Evolutionary conservation across 1,284 basidiomycete species (phyloP).

Genomic region (Ganoderma boninense): DNA sequence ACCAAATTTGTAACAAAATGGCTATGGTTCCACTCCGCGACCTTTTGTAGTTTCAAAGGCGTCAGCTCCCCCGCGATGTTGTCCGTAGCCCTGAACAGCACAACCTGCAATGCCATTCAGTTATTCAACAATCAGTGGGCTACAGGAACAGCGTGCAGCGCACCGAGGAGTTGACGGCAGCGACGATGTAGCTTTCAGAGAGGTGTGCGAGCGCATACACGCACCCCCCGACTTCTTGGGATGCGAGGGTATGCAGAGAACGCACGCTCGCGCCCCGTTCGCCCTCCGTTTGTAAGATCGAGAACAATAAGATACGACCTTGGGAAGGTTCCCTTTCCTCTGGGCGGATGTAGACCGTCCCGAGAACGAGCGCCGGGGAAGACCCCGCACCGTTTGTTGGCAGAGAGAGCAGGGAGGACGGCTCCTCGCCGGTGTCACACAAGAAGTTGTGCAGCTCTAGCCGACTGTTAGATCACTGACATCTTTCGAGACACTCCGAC

Average conservation of each 20-base stretch:
- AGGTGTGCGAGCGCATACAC: conserved; percentile 64
- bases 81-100: conserved; percentile 47
- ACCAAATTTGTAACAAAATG: conserved; percentile 78
- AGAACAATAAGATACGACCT: conserved; percentile 66
- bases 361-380: conserved; percentile 63
- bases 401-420: conserved; percentile 61
- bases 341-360: conserved; percentile 58
- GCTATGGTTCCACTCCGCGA: conserved; percentile 79
- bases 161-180: conserved; percentile 80
- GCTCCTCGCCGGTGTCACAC: conserved; percentile 64
- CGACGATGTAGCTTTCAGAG: conserved; percentile 60
- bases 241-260: conserved; percentile 37
- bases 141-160: neutral
- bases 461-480: conserved; percentile 10
- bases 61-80: conserved; percentile 13
- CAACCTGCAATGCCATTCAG: conserved; percentile 49
- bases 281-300: conserved; percentile 42
- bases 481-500: conserved; percentile 35
- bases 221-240: conserved; percentile 58
- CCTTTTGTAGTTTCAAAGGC: conserved; percentile 46
- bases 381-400: conserved; percentile 39
- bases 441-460: conserved; percentile 63
- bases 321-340: conserved; percentile 65
- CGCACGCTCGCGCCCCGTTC: conserved; percentile 20
- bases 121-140: neutral